Evolutionary conservation across 345 rosid genomes (phyloP).

Genomic region (Eucalyptus cloeziana): DNA sequence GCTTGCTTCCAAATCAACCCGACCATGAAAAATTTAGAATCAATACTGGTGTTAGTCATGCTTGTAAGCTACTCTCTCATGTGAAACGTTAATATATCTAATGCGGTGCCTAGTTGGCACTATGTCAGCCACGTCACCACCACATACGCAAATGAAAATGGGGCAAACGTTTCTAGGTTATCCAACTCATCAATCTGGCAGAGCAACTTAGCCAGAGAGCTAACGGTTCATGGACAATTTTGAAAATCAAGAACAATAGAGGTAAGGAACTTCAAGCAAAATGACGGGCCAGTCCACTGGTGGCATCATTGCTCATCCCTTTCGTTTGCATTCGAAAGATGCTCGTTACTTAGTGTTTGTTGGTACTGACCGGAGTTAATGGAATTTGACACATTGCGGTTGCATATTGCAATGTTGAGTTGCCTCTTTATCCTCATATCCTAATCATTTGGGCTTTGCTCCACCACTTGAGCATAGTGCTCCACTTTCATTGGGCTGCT

Average conservation of each 20-base stretch:
- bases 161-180: neutral
- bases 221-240: neutral
- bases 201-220: neutral
- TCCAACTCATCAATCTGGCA: neutral
- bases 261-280: neutral
- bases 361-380: neutral
- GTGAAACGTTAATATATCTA: neutral
- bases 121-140: neutral
- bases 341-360: neutral
- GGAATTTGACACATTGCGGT: neutral
- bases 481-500: neutral
- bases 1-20: neutral
- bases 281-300: neutral
- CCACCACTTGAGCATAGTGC: neutral
- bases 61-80: neutral
- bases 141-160: neutral
- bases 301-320: neutral
- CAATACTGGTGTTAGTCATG: neutral
- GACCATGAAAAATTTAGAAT: neutral
- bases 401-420: neutral
- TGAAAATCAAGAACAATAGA: neutral
- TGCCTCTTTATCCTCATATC: neutral
- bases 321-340: neutral
- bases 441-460: neutral
- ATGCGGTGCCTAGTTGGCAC: neutral